Percentiles rank a stretch among this genome's conserved stretches.
phyloP scores from a whole-genome alignment of 257 asterid species.

The Knoxia roxburghii region DNA sequence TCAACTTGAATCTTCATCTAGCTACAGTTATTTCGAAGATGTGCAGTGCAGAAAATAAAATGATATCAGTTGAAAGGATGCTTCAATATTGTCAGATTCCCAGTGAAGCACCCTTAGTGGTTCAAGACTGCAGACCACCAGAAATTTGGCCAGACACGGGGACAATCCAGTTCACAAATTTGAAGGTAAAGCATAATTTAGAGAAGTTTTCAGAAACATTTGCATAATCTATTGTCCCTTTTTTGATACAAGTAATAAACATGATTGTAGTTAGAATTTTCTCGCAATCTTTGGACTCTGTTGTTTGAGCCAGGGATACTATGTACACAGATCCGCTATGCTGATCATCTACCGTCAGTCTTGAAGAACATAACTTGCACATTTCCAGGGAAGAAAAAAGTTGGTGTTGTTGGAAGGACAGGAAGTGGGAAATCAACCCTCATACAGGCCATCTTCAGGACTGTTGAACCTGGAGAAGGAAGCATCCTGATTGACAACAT shows the following conservation, averaged over 20 bases:
- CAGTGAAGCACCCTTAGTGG: conserved; percentile 73
- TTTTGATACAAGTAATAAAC: not conserved
- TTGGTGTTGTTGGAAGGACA: conserved; percentile 93
- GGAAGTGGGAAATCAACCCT: conserved; percentile 96
- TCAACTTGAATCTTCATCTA: conserved; percentile 72
- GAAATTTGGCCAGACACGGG: conserved; percentile 74
- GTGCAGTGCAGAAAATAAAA: conserved; percentile 87
- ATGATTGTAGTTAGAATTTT: not conserved
- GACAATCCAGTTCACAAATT: conserved; percentile 57
- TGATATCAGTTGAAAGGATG: conserved; percentile 89
- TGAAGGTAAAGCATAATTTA: conserved; percentile 47
- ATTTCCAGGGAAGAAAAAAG: conserved; percentile 79
- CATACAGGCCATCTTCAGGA: conserved; percentile 83
- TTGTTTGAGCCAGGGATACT: not conserved
- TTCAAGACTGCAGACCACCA: conserved; percentile 61
- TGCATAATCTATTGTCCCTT: not conserved
- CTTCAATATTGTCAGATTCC: conserved; percentile 78
- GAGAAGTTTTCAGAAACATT: too few relatives aligned
- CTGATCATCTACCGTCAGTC: conserved; percentile 88
- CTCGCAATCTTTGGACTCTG: not conserved
- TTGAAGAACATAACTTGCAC: conserved; percentile 82
- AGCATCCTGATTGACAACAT: conserved; percentile 65
- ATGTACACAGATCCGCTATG: conserved; percentile 71
- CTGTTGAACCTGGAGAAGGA: conserved; percentile 81
- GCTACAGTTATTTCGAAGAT: conserved; percentile 92